phyloP scores from a whole-genome alignment of 2,329 filamentous ascomycete species.

The Chrysosporium queenslandicum region DNA sequence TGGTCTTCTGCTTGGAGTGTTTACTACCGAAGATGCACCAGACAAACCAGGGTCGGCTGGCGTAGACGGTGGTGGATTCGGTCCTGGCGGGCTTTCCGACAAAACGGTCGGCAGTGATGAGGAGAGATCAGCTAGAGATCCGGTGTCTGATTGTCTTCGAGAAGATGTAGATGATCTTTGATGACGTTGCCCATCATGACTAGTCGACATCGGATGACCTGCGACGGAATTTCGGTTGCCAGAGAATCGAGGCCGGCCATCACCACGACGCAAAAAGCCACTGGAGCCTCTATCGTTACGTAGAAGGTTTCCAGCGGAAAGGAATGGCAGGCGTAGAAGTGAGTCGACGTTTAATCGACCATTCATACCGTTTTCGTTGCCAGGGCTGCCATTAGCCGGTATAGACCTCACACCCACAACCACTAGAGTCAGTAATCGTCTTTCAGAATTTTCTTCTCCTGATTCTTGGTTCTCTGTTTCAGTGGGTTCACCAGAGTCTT shows the following conservation, averaged over 20 bases:
- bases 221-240: conserved; percentile 47
- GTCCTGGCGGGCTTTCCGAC: conserved; percentile 49
- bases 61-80: conserved; percentile 53
- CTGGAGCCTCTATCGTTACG: conserved; percentile 38
- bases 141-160: conserved; percentile 28
- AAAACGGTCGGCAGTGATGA: conserved; percentile 37
- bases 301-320: conserved; percentile 36
- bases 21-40: conserved; percentile 44
- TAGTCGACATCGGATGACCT: conserved; percentile 39
- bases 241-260: conserved; percentile 46
- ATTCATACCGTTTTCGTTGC: conserved; percentile 23
- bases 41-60: conserved; percentile 51
- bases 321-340: conserved; percentile 37
- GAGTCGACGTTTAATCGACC: conserved; percentile 26
- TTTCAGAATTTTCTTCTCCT: conserved; percentile 38
- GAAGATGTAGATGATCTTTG: conserved; percentile 33
- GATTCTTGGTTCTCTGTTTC: conserved; percentile 29
- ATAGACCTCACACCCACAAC: conserved; percentile 61
- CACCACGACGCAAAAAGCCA: conserved; percentile 44
- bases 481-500: conserved; percentile 27
- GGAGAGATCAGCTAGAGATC: conserved; percentile 22
- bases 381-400: conserved; percentile 42
- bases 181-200: conserved; percentile 46
- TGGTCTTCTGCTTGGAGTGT: conserved; percentile 39
- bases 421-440: conserved; percentile 57